Percentiles rank a stretch among this genome's conserved stretches.
These are phyloP conservation scores for Butyriboletus loyo DNA, from an alignment of 768 basidiomycete genomes.

Conservation along the genomic window DNA sequence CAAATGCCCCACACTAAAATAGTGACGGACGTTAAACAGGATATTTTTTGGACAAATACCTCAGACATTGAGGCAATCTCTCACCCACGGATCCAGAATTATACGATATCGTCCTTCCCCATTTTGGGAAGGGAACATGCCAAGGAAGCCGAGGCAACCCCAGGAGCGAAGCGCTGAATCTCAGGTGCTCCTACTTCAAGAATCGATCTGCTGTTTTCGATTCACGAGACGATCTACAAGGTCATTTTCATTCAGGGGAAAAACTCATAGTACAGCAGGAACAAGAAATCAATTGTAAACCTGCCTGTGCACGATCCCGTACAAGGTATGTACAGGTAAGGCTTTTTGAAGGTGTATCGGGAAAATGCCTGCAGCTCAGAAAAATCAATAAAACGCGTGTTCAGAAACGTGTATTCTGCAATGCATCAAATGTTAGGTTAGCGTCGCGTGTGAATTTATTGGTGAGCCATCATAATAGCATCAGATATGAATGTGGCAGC, in stretches of 20 bases:
- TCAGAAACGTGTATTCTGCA: slow-evolving; percentile 27
- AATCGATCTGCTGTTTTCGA: slow-evolving; percentile 21
- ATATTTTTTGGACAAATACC: background rate
- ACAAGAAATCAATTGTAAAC: slow-evolving; percentile 33
- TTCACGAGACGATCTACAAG: slow-evolving; percentile 32
- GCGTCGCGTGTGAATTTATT: slow-evolving; percentile 39
- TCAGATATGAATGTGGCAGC: slow-evolving; percentile 88
- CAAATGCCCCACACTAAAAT: slow-evolving; percentile 3
- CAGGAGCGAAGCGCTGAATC: slow-evolving; percentile 2
- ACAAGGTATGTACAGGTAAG: slow-evolving; percentile 32
- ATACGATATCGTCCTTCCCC: background rate
- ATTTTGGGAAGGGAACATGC: background rate
- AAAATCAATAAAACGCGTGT: slow-evolving; percentile 27
- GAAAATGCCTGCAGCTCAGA: slow-evolving; percentile 31
- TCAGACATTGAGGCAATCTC: slow-evolving; percentile 1
- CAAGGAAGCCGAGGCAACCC: background rate
- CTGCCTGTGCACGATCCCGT: slow-evolving; percentile 37
- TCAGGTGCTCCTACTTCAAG: slow-evolving; percentile 17
- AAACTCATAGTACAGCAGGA: slow-evolving; percentile 28
- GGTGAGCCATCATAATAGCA: slow-evolving; percentile 90
- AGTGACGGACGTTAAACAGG: slow-evolving; percentile 6
- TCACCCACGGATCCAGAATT: slow-evolving; percentile 5
- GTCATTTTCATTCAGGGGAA: slow-evolving; percentile 33
- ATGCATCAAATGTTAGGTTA: slow-evolving; percentile 28
- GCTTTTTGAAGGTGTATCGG: slow-evolving; percentile 29